phyloP scores from a whole-genome alignment of 2,329 filamentous ascomycete genomes.

The Exophiala xenobiotica region DNA sequence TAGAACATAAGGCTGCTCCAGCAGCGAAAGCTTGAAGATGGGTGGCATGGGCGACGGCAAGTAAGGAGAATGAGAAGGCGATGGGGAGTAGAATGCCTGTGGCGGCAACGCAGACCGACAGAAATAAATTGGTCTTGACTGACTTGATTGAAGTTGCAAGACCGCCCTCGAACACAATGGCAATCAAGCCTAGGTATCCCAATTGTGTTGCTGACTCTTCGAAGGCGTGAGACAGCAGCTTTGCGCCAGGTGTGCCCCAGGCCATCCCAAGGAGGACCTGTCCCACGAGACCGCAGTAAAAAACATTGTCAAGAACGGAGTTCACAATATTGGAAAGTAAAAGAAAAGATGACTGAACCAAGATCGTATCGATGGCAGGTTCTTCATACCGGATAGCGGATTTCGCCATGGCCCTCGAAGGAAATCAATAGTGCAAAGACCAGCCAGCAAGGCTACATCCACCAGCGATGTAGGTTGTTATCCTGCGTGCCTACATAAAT shows the following conservation, averaged over 20 bases:
- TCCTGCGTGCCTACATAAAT: no score
- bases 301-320: slow-evolving; percentile 55
- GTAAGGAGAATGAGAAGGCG: slow-evolving; percentile 62
- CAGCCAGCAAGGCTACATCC: no score
- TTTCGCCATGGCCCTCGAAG: no score
- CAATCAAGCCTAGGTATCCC: slow-evolving; percentile 70
- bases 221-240: slow-evolving; percentile 55
- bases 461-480: no score
- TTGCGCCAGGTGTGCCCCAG: slow-evolving; percentile 66
- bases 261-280: slow-evolving; percentile 69
- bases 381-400: slow-evolving; percentile 56
- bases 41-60: slow-evolving; percentile 50
- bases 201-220: slow-evolving; percentile 62
- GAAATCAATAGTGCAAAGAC: no score
- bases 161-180: slow-evolving; percentile 70
- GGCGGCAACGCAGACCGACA: slow-evolving; percentile 62
- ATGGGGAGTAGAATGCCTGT: slow-evolving; percentile 67
- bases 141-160: slow-evolving; percentile 55
- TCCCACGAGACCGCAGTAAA: slow-evolving; percentile 71
- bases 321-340: slow-evolving; percentile 62
- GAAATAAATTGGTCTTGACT: slow-evolving; percentile 58
- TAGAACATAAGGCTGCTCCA: slow-evolving; percentile 71
- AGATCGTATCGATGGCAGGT: slow-evolving; percentile 58
- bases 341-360: slow-evolving; percentile 62
- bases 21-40: slow-evolving; percentile 67